Evolutionary conservation across 1,284 basidiomycete genomes (phyloP).

Genomic region (Austroboletus olivaceoglutinosus): DNA sequence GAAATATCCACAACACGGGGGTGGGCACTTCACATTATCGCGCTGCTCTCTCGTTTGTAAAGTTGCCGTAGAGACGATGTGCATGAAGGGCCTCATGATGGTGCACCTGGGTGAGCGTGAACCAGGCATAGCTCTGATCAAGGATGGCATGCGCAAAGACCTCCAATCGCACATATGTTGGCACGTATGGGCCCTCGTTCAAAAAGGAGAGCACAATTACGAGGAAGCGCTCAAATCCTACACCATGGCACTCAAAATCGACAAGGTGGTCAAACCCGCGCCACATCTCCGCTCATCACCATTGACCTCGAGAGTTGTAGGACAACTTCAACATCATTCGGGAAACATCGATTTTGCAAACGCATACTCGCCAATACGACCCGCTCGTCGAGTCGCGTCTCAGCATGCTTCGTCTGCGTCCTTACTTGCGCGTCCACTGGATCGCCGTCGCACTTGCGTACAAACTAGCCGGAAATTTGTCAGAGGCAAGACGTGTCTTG

Average conservation of each 20-base stretch:
- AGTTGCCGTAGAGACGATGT: constrained; percentile 72
- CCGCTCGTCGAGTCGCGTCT: constrained; percentile 82
- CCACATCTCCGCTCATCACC: not conserved
- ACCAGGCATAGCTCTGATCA: constrained; percentile 82
- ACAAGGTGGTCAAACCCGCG: constrained; percentile 65
- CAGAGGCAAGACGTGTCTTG: constrained; percentile 73
- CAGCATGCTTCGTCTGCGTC: constrained; percentile 77
- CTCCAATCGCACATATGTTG: constrained; percentile 94
- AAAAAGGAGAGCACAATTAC: constrained; percentile 90
- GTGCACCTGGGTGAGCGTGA: constrained; percentile 84
- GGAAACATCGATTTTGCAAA: constrained; percentile 87
- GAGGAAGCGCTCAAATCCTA: constrained; percentile 87
- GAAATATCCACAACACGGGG: constrained; percentile 95
- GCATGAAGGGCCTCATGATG: constrained; percentile 90
- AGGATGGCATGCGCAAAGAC: constrained; percentile 86
- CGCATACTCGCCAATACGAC: constrained; percentile 86
- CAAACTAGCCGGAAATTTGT: constrained; percentile 76
- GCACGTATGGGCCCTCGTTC: constrained; percentile 96
- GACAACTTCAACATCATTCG: constrained; percentile 94
- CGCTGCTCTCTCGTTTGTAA: constrained; percentile 16
- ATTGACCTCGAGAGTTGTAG: constrained; percentile 39
- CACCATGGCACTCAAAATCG: constrained; percentile 79
- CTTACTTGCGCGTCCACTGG: constrained; percentile 89
- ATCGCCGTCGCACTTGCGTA: constrained; percentile 86
- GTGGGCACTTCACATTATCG: constrained; percentile 41